phyloP scores from a whole-genome alignment of 805 yeast genomes.

The Cyberlindnera xishuangbannaensis region DNA sequence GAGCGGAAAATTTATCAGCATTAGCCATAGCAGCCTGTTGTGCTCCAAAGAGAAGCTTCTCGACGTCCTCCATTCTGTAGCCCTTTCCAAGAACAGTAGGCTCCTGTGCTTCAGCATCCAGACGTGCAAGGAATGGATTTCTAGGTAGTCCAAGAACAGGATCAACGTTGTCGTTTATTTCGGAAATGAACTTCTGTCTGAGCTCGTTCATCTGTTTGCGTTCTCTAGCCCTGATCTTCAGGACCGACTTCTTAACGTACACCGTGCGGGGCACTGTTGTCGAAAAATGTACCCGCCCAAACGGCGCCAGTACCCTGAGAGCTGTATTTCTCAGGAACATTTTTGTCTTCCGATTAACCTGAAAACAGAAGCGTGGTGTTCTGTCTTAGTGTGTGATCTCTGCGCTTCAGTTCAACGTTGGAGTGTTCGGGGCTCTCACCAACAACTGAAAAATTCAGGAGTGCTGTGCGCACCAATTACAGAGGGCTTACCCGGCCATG shows the following conservation, averaged over 20 bases:
- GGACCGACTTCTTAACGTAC: conserved; percentile 19
- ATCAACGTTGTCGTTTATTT: conserved; percentile 36
- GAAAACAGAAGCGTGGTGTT: too few relatives aligned
- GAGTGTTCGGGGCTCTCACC: too few relatives aligned
- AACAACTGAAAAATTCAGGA: too few relatives aligned
- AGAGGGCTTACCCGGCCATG: too few relatives aligned
- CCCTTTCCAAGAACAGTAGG: conserved; percentile 59
- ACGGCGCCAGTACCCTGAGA: conserved; percentile 12
- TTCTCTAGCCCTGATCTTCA: conserved; percentile 22
- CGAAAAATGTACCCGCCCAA: conserved; percentile 3
- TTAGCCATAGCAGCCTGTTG: conserved; percentile 46
- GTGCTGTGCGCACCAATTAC: too few relatives aligned
- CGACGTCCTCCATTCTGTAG: conserved; percentile 58
- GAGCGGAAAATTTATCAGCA: conserved; percentile 23
- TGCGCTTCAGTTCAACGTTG: too few relatives aligned
- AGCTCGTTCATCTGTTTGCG: conserved; percentile 23
- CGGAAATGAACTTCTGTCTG: conserved; percentile 24
- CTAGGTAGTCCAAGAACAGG: conserved; percentile 76
- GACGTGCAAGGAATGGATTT: conserved; percentile 63
- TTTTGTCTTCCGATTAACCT: too few relatives aligned
- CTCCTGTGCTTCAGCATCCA: conserved; percentile 61
- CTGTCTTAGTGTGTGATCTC: too few relatives aligned
- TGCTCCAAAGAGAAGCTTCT: conserved; percentile 72
- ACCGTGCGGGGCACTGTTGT: conserved; percentile 5
- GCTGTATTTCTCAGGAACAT: conserved; percentile 9